Evolutionary conservation across 495 filamentous ascomycete species (phyloP), one percentile per base, ranked within the genome.

Genomic region (Xylaria longipes): DNA sequence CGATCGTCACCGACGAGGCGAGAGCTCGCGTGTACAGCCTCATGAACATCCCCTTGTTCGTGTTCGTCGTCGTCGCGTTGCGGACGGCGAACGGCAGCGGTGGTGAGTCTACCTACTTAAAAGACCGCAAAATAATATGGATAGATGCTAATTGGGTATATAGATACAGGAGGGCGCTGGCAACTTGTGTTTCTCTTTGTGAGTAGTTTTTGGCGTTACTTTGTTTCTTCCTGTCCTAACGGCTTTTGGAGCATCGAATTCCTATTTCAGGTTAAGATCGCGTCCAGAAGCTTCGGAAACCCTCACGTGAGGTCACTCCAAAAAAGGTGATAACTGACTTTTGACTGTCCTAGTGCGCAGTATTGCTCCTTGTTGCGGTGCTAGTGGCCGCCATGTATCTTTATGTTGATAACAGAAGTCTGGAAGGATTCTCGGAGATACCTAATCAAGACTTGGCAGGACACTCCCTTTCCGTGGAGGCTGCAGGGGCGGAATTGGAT

Each of bases 31-130:
- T 84, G 4, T 86, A 87, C 75, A 83, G 80, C 1, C 69, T 84
- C 35, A 77, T 87, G 80, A 81, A 84, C 68, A 73, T 85, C 3
- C 85, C 84, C 20, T 71, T 86, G 54, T 85, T 85, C 73, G 62
- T 84, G 6, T 83, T 85, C 65, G 83, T 87, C 9, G 79, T 85
- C n/a, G 64, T 80, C n/a, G 80, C 79, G 27, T 66, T 87, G 45
- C 76, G 75, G 37, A 72, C 76, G 33, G 80, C 81, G 17, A 75
- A 69, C 14, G 67, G 48, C 33, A 43, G 72, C 41, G 78, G 79
- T 66, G 82, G 83, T 78, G 61, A 76, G 72, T 39, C 27, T 57
- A 33, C 4, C 12, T 29, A n/a, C 20, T 27, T 6, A 5, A 37
- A 43, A 41, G n/a, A 58, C 52, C 8, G 1, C 31, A 8, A 0